Evolutionary conservation across 768 basidiomycete species (phyloP), one percentile per base, ranked within the genome.

Genomic region (Pulveroboletus sp.): DNA sequence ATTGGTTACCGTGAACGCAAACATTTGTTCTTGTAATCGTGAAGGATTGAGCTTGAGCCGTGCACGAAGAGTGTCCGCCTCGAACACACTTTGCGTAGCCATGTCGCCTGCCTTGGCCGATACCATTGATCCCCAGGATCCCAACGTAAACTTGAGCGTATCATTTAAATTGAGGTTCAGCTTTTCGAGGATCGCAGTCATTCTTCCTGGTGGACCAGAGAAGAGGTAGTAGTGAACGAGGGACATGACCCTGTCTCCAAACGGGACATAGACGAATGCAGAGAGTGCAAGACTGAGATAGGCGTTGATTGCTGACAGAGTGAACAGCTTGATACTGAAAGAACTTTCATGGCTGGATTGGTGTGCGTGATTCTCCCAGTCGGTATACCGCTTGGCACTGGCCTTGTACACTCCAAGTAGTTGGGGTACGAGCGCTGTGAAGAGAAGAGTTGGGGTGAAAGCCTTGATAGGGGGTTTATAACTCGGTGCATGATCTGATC

Each of bases 211-310:
- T 9, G 60, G 44, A 11, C 50, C 52, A 25, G 57, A 59, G 43
- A 66, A 69, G 32, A 71, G 43, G 47, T 58, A 48, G 6, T 47
- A 23, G 31, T 72, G 73, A 25, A 78, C 71, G 42, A 74, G 63
- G 8, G 75, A 71, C 88, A 94, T 92, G 52, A 92, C 82, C 43
- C 79, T 78, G 62, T 87, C 87, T 24, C 94, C 94, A 54, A 94
- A 97, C 0, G 94, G 94, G 5, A 95, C 90, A 64, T 98, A 99
- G 42, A 97, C 80, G 62, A 94, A 97, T 14, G 94, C 93, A n/a
- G 87, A 91, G 14, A 98, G 81, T 6, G 81, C 84, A n/a, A 99
- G 79, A 34, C 89, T 87, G 43, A 94, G 82, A 64, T 94, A 97
- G 0, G 95, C 88, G 17, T 94, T 92, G 61, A 97, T 80, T 0